These are phyloP conservation scores for Datura wrightii DNA, from an alignment of 257 asterid genomes.

Conservation along the genomic window DNA sequence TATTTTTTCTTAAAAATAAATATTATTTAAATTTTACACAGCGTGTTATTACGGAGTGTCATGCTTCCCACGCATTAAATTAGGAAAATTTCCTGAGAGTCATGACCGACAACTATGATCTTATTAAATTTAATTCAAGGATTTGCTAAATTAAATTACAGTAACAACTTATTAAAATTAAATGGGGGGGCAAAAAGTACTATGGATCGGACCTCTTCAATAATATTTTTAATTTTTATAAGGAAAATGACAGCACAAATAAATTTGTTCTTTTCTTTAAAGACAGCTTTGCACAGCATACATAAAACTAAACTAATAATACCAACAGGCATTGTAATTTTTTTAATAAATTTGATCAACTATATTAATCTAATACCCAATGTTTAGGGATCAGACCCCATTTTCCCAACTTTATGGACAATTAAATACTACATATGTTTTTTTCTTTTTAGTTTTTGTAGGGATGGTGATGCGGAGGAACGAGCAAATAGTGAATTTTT, in stretches of 20 bases:
- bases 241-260: slow-evolving; percentile 32
- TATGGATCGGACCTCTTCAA: not conserved
- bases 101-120: slow-evolving; percentile 19
- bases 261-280: not conserved
- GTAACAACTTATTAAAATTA: no score
- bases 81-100: not conserved
- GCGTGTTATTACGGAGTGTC: not conserved
- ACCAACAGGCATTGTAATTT: not conserved
- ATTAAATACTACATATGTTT: not conserved
- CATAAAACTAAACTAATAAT: not conserved
- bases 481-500: not conserved
- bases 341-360: not conserved
- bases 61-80: not conserved
- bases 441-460: not conserved
- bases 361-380: not conserved
- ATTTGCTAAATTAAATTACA: not conserved
- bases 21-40: no score
- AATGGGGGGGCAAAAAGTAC: not conserved
- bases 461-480: not conserved
- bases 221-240: not conserved
- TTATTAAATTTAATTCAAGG: not conserved
- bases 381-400: not conserved
- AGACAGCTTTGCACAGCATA: slow-evolving; percentile 11
- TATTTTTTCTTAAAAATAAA: no score
- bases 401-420: slow-evolving; percentile 25